Base-by-base conservation (phyloP, 2,329 filamentous ascomycete species). In the Knufia petricola region DNA sequence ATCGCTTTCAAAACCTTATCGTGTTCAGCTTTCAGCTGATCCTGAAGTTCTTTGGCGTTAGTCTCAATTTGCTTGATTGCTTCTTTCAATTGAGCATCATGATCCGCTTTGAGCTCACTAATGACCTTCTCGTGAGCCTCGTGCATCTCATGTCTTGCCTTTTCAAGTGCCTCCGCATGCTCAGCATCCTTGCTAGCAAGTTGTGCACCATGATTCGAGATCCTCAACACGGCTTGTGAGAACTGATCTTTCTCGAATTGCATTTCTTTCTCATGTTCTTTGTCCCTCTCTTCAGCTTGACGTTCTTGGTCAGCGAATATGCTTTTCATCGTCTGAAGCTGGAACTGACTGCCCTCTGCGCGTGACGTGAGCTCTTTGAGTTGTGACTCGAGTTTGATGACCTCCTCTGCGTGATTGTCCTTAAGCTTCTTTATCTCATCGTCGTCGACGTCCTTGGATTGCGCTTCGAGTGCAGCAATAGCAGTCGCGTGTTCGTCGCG, bases 251-350 rank as follows among this genome's bases (percentile, higher is more conserved):
- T 60, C 17, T 66, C 53, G 36, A 61, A 60, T 48, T 63, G 62
- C 34, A 66, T 47, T 24, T 61, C 58, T 30, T 51, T 59, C 6
- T 65, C 62, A 41, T 67, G 59, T 38, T 66, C 58, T 15, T 58
- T 59, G 26, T 66, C 63, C 52, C 64, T 68, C n/a, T 59, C 57
- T 52, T 66, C 63, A 13, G 57, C 55, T 52, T 67, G 61, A n/a
- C 58, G 56, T 49, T 69, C 65, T 6, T 67, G 58, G 4, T 63
- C 57, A 42, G 61, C 55, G 37, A 70, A 54, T 15, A 59, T 66
- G 39, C 64, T 62, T 45, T 68, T 63, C 7, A 71, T 57, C 8
- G 59, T 58, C 37, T 64, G 62, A 1, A 64, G 64, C 50, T 68
- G 61, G 23, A 52, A 47, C 24, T 52, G 52, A 45, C 53, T 52